Evolutionary conservation across 164 flowering plant genomes (phyloP).

Genomic region (Tetracentron sinense): DNA sequence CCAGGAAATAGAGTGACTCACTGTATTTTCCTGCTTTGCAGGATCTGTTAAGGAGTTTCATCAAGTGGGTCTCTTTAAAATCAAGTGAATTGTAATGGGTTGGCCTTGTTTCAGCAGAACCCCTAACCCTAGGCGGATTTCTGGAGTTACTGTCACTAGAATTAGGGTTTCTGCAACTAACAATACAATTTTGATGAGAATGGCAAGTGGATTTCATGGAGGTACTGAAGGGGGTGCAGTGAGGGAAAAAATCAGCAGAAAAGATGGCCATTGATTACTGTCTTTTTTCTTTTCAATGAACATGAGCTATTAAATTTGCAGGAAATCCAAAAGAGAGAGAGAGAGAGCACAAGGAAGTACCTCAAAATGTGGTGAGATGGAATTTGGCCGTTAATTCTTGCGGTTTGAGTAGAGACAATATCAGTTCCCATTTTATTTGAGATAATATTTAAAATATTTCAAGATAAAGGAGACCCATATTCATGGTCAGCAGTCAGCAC

Average conservation of each 20-base stretch:
- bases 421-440: neutral
- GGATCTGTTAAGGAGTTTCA: constrained; percentile 55
- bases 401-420: neutral
- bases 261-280: constrained; percentile 25
- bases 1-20: constrained; percentile 50
- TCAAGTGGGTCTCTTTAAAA: constrained; percentile 49
- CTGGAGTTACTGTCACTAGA: constrained; percentile 14
- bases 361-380: neutral
- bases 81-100: constrained; percentile 34
- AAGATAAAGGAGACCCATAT: neutral
- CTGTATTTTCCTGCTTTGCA: constrained; percentile 55
- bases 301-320: constrained; percentile 8
- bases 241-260: constrained; percentile 29
- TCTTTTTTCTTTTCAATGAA: neutral
- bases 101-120: constrained; percentile 32
- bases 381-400: neutral
- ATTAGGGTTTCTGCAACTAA: constrained; percentile 24
- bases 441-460: neutral
- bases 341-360: constrained; percentile 5
- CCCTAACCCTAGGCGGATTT: constrained; percentile 19
- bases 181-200: constrained; percentile 17
- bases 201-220: constrained; percentile 26
- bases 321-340: neutral
- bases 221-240: constrained; percentile 16
- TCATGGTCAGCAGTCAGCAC: too few relatives aligned